A percentile compares a stretch with the other conserved stretches of the same genome.
phyloP scores from a whole-genome alignment of 1,139 yeast species.

The Williopsis jadinii region DNA sequence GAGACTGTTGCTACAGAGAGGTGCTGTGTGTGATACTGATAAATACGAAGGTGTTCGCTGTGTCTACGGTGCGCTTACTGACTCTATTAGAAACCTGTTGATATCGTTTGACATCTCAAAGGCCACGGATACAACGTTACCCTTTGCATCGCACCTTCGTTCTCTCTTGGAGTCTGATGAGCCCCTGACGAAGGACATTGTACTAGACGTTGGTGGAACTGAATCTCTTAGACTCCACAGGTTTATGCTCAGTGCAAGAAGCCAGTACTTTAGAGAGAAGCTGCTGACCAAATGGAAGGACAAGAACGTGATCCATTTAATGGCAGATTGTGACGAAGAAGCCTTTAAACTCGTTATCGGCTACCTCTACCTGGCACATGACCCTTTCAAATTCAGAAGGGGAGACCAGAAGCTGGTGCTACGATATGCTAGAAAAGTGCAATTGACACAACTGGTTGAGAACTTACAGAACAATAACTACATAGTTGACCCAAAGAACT shows the following conservation, averaged over 20 bases:
- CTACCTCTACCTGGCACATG: conserved; percentile 44
- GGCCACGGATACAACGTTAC: conserved; percentile 61
- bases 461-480: conserved; percentile 25
- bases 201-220: conserved; percentile 3
- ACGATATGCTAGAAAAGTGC: conserved; percentile 30
- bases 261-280: conserved; percentile 23
- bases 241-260: conserved; percentile 33
- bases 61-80: conserved; percentile 70
- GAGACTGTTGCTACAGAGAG: conserved; percentile 48
- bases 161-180: conserved; percentile 27
- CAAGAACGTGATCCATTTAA: conserved; percentile 12
- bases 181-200: conserved; percentile 33
- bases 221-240: conserved; percentile 24
- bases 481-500: conserved; percentile 25
- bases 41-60: conserved; percentile 78
- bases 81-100: conserved; percentile 51
- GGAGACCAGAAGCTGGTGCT: conserved; percentile 27
- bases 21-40: conserved; percentile 74
- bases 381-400: conserved; percentile 27
- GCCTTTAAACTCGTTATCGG: conserved; percentile 38
- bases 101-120: conserved; percentile 61
- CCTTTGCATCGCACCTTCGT: conserved; percentile 66
- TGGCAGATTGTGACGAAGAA: conserved; percentile 16
- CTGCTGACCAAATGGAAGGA: conserved; percentile 19
- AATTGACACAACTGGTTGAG: conserved; percentile 32